Conservation (phyloP, 179 eudicot species). For the Heliamphora pulchella region DNA sequence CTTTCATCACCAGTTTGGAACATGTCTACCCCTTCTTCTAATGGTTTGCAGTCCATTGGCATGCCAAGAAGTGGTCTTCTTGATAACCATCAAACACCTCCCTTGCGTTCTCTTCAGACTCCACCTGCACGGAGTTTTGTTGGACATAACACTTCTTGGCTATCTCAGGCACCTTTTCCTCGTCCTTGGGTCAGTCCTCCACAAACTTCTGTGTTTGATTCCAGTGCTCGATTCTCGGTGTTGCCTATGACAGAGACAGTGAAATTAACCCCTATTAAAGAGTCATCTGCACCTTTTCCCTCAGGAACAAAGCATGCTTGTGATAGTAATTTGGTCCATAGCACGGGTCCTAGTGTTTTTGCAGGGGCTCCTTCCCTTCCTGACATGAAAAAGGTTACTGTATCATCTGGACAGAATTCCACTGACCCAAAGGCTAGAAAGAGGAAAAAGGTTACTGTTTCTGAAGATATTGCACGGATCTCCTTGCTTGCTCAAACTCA, state of each 20-base stretch:
- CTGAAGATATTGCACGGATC: slow-evolving; percentile 33
- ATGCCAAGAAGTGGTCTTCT: slow-evolving; percentile 37
- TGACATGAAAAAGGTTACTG: slow-evolving; percentile 27
- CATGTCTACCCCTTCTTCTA: slow-evolving; percentile 45
- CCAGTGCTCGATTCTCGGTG: slow-evolving; percentile 43
- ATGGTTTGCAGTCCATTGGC: slow-evolving; percentile 44
- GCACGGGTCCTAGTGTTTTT: slow-evolving; percentile 30
- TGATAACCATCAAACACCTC: slow-evolving; percentile 60
- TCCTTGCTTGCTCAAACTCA: slow-evolving; percentile 31
- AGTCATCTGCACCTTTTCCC: slow-evolving; percentile 30
- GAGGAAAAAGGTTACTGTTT: slow-evolving; percentile 57
- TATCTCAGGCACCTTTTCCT: slow-evolving; percentile 55
- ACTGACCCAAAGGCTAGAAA: slow-evolving; percentile 64
- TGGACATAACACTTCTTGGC: slow-evolving; percentile 45
- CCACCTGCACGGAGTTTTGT: slow-evolving; percentile 45
- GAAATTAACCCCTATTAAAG: slow-evolving; percentile 53
- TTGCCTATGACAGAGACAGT: slow-evolving; percentile 54
- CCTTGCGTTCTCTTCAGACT: slow-evolving; percentile 59
- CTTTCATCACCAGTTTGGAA: slow-evolving; percentile 89
- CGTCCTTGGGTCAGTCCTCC: slow-evolving; percentile 61
- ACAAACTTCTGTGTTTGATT: slow-evolving; percentile 46
- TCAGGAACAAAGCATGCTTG: slow-evolving; percentile 42
- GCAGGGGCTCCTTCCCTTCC: slow-evolving; percentile 31
- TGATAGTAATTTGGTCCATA: slow-evolving; percentile 30
- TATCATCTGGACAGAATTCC: slow-evolving; percentile 36